Evolutionary conservation across 2,329 filamentous ascomycete species (phyloP).

Genomic region (Colletotrichum kahawae): DNA sequence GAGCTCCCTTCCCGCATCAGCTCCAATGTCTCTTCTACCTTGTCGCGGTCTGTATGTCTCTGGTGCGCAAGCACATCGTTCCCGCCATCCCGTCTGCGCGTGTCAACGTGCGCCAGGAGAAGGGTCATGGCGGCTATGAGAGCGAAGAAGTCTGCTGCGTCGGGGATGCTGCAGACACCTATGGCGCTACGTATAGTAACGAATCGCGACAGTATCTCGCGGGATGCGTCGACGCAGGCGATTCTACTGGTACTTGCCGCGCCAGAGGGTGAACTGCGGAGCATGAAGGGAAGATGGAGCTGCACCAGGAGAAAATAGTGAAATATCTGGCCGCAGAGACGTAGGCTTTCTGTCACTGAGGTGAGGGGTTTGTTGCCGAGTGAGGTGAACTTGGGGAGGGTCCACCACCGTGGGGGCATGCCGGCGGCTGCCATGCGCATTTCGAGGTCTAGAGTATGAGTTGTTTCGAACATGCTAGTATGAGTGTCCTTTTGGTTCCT

Average conservation of each 20-base stretch:
- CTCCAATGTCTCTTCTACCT: conserved; percentile 41
- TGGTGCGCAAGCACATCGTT: conserved; percentile 41
- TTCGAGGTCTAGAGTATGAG: conserved; percentile 36
- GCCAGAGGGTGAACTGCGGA: conserved; percentile 30
- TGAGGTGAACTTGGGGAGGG: conserved; percentile 28
- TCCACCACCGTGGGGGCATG: conserved; percentile 41
- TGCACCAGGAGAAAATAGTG: conserved; percentile 42
- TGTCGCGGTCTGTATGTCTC: conserved; percentile 41
- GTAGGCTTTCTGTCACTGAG: conserved; percentile 31
- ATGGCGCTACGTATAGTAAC: conserved; percentile 36
- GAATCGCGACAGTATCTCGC: conserved; percentile 41
- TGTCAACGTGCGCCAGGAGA: conserved; percentile 40
- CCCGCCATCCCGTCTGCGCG: conserved; percentile 21
- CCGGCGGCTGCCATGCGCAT: conserved; percentile 34
- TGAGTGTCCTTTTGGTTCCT: conserved; percentile 35
- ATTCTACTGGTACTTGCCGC: conserved; percentile 33
- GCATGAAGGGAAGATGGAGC: conserved; percentile 44
- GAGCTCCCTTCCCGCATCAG: conserved; percentile 35
- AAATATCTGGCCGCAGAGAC: conserved; percentile 36
- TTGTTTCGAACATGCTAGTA: conserved; percentile 25
- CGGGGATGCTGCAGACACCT: conserved; percentile 22
- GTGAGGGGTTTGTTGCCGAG: conserved; percentile 11
- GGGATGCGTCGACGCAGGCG: conserved; percentile 41
- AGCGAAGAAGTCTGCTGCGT: conserved; percentile 41
- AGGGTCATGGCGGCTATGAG: conserved; percentile 42